A percentile compares a stretch with the other conserved stretches of the same genome.
These are phyloP conservation scores for Mycena filopes DNA, from an alignment of 768 basidiomycete species.

Conservation along the genomic window DNA sequence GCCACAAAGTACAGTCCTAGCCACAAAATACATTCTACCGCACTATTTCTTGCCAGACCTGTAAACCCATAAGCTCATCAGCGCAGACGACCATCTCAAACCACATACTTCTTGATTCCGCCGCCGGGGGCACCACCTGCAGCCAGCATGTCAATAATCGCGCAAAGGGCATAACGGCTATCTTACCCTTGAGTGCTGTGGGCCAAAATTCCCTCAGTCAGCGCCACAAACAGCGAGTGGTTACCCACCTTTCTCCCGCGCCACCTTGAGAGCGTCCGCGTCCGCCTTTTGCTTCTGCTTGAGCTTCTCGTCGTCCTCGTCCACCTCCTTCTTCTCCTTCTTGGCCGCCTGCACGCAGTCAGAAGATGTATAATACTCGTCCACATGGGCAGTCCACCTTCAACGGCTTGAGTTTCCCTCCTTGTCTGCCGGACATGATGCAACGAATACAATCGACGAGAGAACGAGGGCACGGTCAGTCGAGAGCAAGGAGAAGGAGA, in stretches of 20 bases:
- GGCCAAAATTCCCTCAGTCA: background rate
- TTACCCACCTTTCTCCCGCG: constrained; percentile 72
- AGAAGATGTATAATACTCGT: constrained; percentile 2
- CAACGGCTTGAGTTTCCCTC: constrained; percentile 88
- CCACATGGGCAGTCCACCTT: constrained; percentile 60
- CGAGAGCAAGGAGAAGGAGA: no score
- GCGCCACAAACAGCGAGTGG: background rate
- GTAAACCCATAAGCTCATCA: constrained; percentile 17
- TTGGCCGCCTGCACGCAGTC: constrained; percentile 71
- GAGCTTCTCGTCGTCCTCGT: constrained; percentile 77
- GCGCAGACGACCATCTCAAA: constrained; percentile 14
- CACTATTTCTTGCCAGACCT: constrained; percentile 80
- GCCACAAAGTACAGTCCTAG: constrained; percentile 8
- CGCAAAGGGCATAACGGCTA: constrained; percentile 1
- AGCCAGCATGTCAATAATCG: constrained; percentile 21
- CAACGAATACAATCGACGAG: constrained; percentile 21
- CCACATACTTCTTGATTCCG: constrained; percentile 87
- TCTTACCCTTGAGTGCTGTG: constrained; percentile 67
- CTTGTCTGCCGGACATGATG: constrained; percentile 76
- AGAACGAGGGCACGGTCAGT: background rate
- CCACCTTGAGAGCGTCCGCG: constrained; percentile 75
- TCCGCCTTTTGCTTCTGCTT: constrained; percentile 84
- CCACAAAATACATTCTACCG: background rate
- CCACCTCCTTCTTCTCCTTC: constrained; percentile 80
- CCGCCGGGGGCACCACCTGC: constrained; percentile 75